phyloP scores from a whole-genome alignment of 352 stramenopile species.

The Phytopythium litorale region DNA sequence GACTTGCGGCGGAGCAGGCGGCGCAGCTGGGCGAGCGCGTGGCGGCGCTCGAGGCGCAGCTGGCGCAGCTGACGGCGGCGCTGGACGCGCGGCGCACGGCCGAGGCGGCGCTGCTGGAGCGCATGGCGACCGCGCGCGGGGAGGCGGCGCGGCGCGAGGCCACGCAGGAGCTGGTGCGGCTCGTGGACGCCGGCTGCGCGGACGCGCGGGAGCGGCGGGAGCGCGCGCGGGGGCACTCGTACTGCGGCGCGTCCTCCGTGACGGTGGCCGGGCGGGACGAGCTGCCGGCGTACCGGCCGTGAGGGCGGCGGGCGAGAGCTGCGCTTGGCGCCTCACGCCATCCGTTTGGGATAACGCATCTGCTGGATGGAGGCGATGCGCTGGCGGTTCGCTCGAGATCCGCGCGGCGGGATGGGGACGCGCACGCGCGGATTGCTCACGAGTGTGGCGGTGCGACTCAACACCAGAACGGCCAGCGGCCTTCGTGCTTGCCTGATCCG shows the following conservation, averaged over 20 bases:
- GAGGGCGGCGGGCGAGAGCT: no score
- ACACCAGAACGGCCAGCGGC: no score
- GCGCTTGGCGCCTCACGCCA: no score
- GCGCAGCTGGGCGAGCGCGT: slow-evolving; percentile 41
- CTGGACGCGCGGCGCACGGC: slow-evolving; percentile 17
- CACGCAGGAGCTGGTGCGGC: slow-evolving; percentile 20
- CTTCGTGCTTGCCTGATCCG: no score
- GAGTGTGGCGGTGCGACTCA: no score
- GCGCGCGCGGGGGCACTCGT: slow-evolving; percentile 27
- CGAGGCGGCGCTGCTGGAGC: slow-evolving; percentile 40
- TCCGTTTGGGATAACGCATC: background rate
- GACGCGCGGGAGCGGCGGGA: slow-evolving; percentile 29
- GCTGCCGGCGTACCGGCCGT: slow-evolving; percentile 11
- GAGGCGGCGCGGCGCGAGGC: slow-evolving; percentile 19
- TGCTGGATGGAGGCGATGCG: no score
- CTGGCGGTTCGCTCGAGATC: background rate
- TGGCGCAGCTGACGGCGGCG: slow-evolving; percentile 26
- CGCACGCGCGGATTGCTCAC: no score
- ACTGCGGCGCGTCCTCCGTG: slow-evolving; percentile 64
- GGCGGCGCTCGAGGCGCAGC: slow-evolving; percentile 28
- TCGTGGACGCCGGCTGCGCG: slow-evolving; percentile 19
- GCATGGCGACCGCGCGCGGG: slow-evolving; percentile 14
- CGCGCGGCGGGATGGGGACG: background rate
- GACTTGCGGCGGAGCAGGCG: slow-evolving; percentile 17
- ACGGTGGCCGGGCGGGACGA: slow-evolving; percentile 40